These are phyloP conservation scores for Drechslerella dactyloides DNA, from an alignment of 2,329 filamentous ascomycete genomes.

Conservation along the genomic window DNA sequence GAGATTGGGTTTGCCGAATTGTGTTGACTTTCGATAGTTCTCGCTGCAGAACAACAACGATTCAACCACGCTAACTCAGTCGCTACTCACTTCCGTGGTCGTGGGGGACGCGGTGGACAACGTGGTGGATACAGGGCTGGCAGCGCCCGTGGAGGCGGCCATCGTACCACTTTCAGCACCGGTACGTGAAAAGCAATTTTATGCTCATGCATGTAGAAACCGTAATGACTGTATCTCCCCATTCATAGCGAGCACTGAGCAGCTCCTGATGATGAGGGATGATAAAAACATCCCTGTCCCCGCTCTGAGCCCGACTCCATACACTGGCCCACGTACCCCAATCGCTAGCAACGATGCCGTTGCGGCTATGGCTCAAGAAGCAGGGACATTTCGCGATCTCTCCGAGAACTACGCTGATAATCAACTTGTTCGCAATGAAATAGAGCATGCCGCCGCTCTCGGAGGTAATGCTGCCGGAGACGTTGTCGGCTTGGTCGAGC, in stretches of 20 bases:
- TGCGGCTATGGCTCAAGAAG: conserved; percentile 17
- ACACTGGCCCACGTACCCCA: conserved; percentile 33
- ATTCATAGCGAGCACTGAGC: conserved; percentile 36
- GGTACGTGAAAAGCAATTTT: conserved; percentile 18
- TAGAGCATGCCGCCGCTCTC: conserved; percentile 26
- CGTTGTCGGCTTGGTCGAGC: conserved; percentile 14
- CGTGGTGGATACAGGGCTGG: conserved; percentile 29
- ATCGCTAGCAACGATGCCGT: conserved; percentile 44
- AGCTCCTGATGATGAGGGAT: conserved; percentile 26
- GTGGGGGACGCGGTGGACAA: conserved; percentile 29
- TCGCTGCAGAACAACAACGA: conserved; percentile 27
- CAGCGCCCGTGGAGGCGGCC: conserved; percentile 23
- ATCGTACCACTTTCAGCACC: conserved; percentile 25
- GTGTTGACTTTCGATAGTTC: conserved; percentile 19
- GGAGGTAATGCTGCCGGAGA: conserved; percentile 6
- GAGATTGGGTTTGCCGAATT: neutral
- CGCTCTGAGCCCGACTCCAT: conserved; percentile 4
- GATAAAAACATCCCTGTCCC: conserved; percentile 18
- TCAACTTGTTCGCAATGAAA: conserved; percentile 28
- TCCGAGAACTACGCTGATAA: conserved; percentile 38
- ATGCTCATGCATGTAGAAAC: neutral
- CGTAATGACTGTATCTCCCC: neutral
- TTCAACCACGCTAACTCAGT: conserved; percentile 26
- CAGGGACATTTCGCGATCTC: conserved; percentile 34
- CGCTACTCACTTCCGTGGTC: conserved; percentile 28